A percentile compares a stretch with the other conserved stretches of the same genome.
phyloP scores from a whole-genome alignment of 495 filamentous ascomycete species.

The Tuber microsphaerosporum region DNA sequence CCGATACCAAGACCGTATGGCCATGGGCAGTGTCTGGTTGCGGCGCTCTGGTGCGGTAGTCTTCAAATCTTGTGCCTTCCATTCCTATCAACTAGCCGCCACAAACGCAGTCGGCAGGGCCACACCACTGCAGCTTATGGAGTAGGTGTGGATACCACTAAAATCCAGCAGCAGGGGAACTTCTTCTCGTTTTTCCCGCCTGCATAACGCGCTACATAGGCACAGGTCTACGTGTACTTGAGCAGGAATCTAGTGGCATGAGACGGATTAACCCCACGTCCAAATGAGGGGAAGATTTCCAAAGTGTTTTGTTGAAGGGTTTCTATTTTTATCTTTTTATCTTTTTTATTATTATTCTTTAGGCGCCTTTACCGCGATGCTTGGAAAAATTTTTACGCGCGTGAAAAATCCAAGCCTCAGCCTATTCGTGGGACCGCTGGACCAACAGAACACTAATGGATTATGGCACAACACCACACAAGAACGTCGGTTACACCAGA shows the following conservation, averaged over 20 bases:
- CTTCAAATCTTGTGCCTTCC: background rate
- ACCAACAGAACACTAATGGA: background rate
- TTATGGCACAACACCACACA: background rate
- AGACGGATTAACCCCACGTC: background rate
- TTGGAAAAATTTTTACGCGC: background rate
- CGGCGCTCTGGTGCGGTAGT: background rate
- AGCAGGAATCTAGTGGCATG: background rate
- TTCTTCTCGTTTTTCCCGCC: background rate
- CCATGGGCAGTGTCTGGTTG: background rate
- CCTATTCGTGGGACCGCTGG: background rate
- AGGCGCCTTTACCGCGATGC: background rate
- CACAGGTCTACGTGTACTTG: background rate
- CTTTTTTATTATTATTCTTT: background rate
- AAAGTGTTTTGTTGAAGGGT: background rate
- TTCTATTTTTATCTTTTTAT: background rate
- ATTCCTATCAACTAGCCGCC: background rate
- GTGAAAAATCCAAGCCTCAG: background rate
- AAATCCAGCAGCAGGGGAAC: background rate
- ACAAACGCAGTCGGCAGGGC: background rate
- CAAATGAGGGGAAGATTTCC: background rate
- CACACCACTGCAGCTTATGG: background rate
- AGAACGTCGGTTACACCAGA: conserved; percentile 1
- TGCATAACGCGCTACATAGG: background rate
- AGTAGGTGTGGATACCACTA: background rate
- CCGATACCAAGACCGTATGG: background rate